Evolutionary conservation across 345 rosid species (phyloP), one percentile per base, ranked within the genome.

Genomic region (Reutealis trisperma): DNA sequence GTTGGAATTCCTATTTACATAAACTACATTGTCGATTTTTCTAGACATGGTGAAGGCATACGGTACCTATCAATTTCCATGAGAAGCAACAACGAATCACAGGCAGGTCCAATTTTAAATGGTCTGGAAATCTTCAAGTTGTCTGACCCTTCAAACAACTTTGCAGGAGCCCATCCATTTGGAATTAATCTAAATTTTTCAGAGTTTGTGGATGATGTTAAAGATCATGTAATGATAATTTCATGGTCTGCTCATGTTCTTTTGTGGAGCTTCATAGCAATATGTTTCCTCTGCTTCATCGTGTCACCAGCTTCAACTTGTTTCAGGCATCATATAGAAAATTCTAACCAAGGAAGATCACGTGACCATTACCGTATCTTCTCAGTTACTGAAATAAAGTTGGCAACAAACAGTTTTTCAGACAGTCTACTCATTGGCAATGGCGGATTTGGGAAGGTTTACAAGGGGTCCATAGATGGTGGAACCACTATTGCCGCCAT

Each of bases 11-110:
- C 82, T 1, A 63, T 71, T 41, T 80, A 59, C 34, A 73, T 42
- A 41, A 85, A 83, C 69, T 85, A n/a, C n/a, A 45, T 47, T 13
- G 57, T 68, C 32, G 22, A 68, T 24, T 47, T 68, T 68, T 68
- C 71, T 4, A 24, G 21, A 45, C 58, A 1, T 12, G 57, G 37
- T 4, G 58, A 47, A 45, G 54, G 30, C 54, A 47, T 68, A 22
- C 24, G 47, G 58, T 5, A 12, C 27, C 8, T 68, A 47, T 24
- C 34, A 13, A 18, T 68, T 24, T 45, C 71, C 2, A 12, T 68
- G 16, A 47, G 71, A 12, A 24, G 58, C 6, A 24, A 15, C 2
- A 68, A 24, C 22, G 57, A 34, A 22, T 68, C 71, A 24, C 5
- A 3, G 13, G 71, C 58, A 21, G 37, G n/a, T 45, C 71, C 71